Evolutionary conservation across 352 stramenopile genomes (phyloP).

Genomic region (Halophytophthora batemanensis): DNA sequence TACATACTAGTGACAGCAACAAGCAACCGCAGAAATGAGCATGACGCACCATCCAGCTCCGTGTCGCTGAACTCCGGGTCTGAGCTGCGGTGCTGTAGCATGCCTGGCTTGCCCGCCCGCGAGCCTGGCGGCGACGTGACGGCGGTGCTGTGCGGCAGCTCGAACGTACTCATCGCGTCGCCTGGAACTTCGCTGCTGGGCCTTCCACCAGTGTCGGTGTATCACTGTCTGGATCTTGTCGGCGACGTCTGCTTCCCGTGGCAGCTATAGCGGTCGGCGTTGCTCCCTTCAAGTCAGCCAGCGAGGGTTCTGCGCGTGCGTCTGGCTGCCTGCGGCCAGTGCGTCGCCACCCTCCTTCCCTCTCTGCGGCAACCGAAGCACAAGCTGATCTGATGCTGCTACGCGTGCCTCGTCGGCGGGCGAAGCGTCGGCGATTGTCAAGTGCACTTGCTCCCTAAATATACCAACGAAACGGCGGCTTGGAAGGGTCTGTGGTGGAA

Average conservation of each 20-base stretch:
- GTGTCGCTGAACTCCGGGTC: constrained; percentile 61
- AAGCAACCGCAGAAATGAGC: constrained; percentile 5
- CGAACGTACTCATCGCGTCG: constrained; percentile 38
- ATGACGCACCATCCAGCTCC: constrained; percentile 41
- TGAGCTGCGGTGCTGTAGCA: constrained; percentile 55
- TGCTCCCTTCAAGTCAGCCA: too few relatives aligned
- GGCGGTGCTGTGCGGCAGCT: constrained; percentile 7
- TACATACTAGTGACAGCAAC: neutral
- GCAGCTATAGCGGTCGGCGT: too few relatives aligned
- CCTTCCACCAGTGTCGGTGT: neutral
- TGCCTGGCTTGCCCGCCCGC: constrained; percentile 19
- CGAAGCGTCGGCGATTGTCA: too few relatives aligned
- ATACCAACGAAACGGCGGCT: too few relatives aligned
- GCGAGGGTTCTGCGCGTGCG: too few relatives aligned
- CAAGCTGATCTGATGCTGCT: too few relatives aligned
- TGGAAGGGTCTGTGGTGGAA: too few relatives aligned
- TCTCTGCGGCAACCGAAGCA: too few relatives aligned
- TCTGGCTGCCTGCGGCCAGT: too few relatives aligned
- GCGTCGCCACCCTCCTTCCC: too few relatives aligned
- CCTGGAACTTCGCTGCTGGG: neutral
- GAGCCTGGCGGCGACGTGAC: constrained; percentile 1
- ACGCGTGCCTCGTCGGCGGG: too few relatives aligned
- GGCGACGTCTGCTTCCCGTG: neutral
- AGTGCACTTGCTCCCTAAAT: too few relatives aligned
- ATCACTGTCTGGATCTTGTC: neutral